Conservation (phyloP, 2,329 filamentous ascomycete species). For the Xylaria sp. region DNA sequence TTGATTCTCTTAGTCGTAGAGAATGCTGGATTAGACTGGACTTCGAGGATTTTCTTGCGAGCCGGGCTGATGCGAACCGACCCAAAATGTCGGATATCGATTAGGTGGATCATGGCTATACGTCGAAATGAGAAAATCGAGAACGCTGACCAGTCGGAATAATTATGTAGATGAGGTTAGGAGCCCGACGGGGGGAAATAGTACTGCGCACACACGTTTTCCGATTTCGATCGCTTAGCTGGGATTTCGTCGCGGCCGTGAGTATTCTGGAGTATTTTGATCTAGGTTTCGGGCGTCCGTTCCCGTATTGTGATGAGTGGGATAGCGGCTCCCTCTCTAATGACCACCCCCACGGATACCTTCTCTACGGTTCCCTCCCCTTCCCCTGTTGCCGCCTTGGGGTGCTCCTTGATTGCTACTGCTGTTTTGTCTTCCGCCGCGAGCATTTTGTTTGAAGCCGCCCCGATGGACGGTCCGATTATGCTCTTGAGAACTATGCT, state of each 20-base stretch:
- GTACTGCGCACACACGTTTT: background rate
- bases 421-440: background rate
- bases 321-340: background rate
- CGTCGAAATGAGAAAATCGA: background rate
- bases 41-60: background rate
- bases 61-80: background rate
- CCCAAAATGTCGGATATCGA: background rate
- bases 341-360: background rate
- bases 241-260: no score
- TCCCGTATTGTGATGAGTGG: background rate
- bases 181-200: background rate
- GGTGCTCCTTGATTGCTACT: background rate
- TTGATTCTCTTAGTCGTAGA: background rate
- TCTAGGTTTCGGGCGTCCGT: background rate
- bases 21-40: background rate
- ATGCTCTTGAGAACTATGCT: background rate
- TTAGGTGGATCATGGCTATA: background rate
- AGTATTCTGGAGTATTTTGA: background rate
- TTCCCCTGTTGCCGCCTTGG: background rate
- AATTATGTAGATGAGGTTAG: background rate
- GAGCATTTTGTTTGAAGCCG: background rate
- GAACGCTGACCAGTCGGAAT: background rate
- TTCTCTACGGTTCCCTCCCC: background rate
- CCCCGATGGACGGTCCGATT: background rate
- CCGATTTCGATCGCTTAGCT: background rate